Evolutionary conservation across 306 rosid species (phyloP).

Genomic region (Fragaria nilgerrensis): DNA sequence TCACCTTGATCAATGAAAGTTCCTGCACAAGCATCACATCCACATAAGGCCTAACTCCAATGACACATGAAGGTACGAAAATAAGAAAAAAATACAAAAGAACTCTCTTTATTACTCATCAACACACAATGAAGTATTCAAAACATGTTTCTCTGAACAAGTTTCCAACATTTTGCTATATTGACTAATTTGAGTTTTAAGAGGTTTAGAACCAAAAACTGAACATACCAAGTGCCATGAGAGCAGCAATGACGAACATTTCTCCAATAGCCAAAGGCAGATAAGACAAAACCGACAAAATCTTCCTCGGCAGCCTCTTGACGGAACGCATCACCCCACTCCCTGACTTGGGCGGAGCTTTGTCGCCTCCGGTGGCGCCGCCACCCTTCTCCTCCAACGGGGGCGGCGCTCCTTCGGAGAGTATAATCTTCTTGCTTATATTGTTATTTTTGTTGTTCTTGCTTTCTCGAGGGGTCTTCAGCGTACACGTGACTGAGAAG

Average conservation of each 20-base stretch:
- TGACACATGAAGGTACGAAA: background rate
- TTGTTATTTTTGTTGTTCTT: slow-evolving; percentile 28
- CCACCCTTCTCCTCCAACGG: slow-evolving; percentile 42
- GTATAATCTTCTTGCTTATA: slow-evolving; percentile 57
- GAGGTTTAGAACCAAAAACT: background rate
- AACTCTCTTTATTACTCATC: background rate
- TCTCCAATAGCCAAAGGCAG: slow-evolving; percentile 95
- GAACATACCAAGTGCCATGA: slow-evolving; percentile 76
- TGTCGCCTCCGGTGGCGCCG: slow-evolving; percentile 19
- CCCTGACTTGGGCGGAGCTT: slow-evolving; percentile 33
- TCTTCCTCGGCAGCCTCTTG: slow-evolving; percentile 51
- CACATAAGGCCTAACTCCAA: slow-evolving; percentile 22
- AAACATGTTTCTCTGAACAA: background rate
- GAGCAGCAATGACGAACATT: slow-evolving; percentile 73
- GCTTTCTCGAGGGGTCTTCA: slow-evolving; percentile 50
- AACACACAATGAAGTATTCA: background rate
- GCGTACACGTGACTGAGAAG: slow-evolving; percentile 40
- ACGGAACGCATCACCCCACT: slow-evolving; percentile 35
- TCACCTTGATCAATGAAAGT: slow-evolving; percentile 91
- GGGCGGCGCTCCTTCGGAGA: slow-evolving; percentile 71
- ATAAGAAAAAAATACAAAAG: background rate
- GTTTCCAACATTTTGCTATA: background rate
- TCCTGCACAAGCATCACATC: slow-evolving; percentile 44
- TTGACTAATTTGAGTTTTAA: no score
- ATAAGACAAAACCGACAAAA: slow-evolving; percentile 67